Evolutionary conservation across 805 yeast species (phyloP).

Genomic region (Candida silvicultrix): DNA sequence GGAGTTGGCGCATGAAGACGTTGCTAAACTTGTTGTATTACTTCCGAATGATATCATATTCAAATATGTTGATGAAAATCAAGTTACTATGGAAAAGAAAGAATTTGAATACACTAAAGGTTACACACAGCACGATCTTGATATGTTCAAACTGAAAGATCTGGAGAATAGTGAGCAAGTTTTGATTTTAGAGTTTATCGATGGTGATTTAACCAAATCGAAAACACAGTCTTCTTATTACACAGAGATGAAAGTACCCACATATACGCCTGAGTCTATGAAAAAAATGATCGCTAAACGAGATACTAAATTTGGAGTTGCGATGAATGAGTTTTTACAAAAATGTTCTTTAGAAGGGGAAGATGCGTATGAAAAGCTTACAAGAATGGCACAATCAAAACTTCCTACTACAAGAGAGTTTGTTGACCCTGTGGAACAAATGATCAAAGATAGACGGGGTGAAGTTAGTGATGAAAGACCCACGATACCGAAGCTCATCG

Average conservation of each 20-base stretch:
- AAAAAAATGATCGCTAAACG: conserved; percentile 54
- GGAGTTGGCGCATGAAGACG: conserved; percentile 42
- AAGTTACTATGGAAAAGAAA: conserved; percentile 34
- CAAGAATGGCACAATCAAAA: conserved; percentile 24
- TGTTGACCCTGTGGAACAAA: conserved; percentile 57
- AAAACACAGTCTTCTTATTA: conserved; percentile 37
- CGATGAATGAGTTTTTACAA: conserved; percentile 30
- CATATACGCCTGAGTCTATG: conserved; percentile 49
- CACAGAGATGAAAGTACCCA: conserved; percentile 42
- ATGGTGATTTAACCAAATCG: conserved; percentile 48
- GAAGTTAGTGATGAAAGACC: conserved; percentile 29
- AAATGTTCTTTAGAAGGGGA: conserved; percentile 22
- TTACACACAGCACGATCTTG: conserved; percentile 49
- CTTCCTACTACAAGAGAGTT: conserved; percentile 46
- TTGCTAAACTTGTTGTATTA: conserved; percentile 55
- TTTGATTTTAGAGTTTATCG: conserved; percentile 71
- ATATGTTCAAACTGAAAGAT: conserved; percentile 42
- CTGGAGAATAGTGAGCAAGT: conserved; percentile 39
- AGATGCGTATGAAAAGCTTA: conserved; percentile 38
- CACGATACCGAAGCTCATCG: conserved; percentile 42
- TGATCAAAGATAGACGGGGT: conserved; percentile 31
- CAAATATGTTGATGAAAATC: conserved; percentile 77
- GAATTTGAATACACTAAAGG: conserved; percentile 36
- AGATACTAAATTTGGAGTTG: conserved; percentile 41
- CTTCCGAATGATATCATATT: conserved; percentile 66